A percentile compares a stretch with the other conserved stretches of the same genome.
Evolutionary conservation across 176 grass and related monocot species (phyloP).

Genomic region (Oryza glumipatula): DNA sequence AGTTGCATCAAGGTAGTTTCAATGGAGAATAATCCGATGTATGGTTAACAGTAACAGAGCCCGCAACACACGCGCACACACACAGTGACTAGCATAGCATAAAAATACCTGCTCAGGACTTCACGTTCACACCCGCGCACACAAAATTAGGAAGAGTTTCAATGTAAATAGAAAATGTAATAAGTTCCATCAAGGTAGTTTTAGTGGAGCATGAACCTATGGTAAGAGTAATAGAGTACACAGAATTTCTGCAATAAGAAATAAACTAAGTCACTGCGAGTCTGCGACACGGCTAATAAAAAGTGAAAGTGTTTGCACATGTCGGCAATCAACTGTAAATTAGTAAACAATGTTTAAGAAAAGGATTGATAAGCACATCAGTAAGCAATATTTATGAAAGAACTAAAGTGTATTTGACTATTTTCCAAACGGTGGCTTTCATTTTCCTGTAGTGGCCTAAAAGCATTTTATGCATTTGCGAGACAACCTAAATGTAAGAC

Average conservation of each 20-base stretch:
- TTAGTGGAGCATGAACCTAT: conserved; percentile 10
- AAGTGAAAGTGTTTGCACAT: not conserved
- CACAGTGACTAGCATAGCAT: no score
- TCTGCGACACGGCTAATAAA: not conserved
- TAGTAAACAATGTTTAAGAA: not conserved
- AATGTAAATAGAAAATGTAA: conserved; percentile 12
- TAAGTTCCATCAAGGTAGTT: not conserved
- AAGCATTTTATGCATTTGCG: not conserved
- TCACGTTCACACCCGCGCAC: no score
- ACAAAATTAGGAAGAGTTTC: not conserved
- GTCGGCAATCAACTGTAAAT: not conserved
- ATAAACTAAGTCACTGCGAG: not conserved
- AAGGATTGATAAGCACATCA: not conserved
- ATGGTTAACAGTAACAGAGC: not conserved
- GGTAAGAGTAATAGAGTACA: not conserved
- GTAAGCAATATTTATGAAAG: not conserved
- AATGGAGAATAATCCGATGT: conserved; percentile 9
- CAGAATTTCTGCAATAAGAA: not conserved
- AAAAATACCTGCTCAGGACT: no score
- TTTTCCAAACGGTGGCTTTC: not conserved
- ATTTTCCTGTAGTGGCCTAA: not conserved
- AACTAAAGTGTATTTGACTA: not conserved
- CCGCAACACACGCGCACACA: not conserved
- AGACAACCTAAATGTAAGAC: not conserved
- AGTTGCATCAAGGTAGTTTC: not conserved